Evolutionary conservation across 2,329 filamentous ascomycete species (phyloP).

Genomic region (Diaporthe eres): DNA sequence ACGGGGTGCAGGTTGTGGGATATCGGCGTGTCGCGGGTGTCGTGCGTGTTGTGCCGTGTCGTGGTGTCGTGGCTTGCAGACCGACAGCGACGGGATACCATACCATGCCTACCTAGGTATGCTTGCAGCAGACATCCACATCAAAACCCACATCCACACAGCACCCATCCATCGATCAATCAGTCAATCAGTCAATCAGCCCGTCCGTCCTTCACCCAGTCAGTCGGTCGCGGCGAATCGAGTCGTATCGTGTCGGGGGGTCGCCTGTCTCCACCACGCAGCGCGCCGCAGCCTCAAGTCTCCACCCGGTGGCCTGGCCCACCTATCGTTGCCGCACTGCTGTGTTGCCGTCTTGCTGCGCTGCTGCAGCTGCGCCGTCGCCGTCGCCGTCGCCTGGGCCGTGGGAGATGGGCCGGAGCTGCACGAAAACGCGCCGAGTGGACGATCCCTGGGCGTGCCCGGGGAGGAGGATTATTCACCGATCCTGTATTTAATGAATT

Average conservation of each 20-base stretch:
- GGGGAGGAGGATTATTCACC: background rate
- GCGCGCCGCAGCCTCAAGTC: constrained; percentile 15
- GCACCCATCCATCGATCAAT: constrained; percentile 16
- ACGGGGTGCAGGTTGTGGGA: constrained; percentile 3
- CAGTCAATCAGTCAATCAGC: background rate
- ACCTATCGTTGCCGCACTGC: constrained; percentile 18
- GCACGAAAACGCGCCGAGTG: constrained; percentile 16
- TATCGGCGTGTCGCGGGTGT: constrained; percentile 1
- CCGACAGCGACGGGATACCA: constrained; percentile 23
- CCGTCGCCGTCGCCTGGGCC: background rate
- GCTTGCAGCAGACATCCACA: constrained; percentile 22
- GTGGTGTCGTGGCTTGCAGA: constrained; percentile 30
- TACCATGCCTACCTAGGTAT: constrained; percentile 27
- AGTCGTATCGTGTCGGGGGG: constrained; percentile 12
- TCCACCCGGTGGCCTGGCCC: constrained; percentile 27
- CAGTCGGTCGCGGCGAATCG: constrained; percentile 15
- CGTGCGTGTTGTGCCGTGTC: constrained; percentile 10
- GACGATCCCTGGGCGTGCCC: constrained; percentile 17
- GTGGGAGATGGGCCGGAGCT: constrained; percentile 11
- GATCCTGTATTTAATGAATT: constrained; percentile 2
- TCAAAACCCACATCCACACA: constrained; percentile 13
- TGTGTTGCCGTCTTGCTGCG: background rate
- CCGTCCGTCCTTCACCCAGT: background rate
- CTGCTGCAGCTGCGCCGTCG: background rate
- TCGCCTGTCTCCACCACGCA: constrained; percentile 30